These are phyloP conservation scores for Neurospora tetraspora DNA, from an alignment of 495 filamentous ascomycete species.

Conservation along the genomic window DNA sequence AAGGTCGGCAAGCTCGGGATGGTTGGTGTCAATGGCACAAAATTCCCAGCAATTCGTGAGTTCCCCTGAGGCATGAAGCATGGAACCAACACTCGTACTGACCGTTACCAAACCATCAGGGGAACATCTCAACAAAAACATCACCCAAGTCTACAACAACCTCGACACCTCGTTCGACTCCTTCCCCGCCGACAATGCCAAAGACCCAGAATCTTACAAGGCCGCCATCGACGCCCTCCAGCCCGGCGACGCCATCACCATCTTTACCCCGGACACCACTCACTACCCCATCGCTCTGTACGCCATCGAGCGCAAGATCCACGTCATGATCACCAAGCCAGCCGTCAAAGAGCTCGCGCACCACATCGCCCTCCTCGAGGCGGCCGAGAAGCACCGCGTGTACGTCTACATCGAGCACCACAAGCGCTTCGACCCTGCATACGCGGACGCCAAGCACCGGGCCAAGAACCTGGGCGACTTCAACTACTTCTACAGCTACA, in stretches of 20 bases:
- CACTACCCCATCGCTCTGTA: constrained; percentile 94
- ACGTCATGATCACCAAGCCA: constrained; percentile 94
- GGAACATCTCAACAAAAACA: constrained; percentile 80
- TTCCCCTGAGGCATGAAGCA: background rate
- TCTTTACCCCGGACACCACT: constrained; percentile 92
- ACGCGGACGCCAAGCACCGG: constrained; percentile 72
- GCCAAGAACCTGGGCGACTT: constrained; percentile 74
- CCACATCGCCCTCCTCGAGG: constrained; percentile 64
- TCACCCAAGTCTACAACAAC: constrained; percentile 74
- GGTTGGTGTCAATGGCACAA: constrained; percentile 80
- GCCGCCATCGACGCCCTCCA: constrained; percentile 75
- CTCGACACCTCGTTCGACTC: constrained; percentile 76
- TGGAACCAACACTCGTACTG: background rate
- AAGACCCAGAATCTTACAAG: constrained; percentile 81
- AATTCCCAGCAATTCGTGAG: constrained; percentile 85
- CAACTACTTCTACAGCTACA: constrained; percentile 97
- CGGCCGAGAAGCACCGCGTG: constrained; percentile 62
- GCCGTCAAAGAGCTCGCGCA: constrained; percentile 74
- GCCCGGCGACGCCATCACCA: constrained; percentile 82
- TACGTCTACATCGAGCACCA: constrained; percentile 95
- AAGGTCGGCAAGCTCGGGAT: constrained; percentile 81
- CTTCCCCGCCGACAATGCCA: constrained; percentile 59
- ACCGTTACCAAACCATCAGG: constrained; percentile 35
- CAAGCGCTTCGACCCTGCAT: constrained; percentile 89
- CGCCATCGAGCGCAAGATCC: constrained; percentile 74